Base-by-base conservation (phyloP, 257 asterid species). In the Solanum pinnatisectum region DNA sequence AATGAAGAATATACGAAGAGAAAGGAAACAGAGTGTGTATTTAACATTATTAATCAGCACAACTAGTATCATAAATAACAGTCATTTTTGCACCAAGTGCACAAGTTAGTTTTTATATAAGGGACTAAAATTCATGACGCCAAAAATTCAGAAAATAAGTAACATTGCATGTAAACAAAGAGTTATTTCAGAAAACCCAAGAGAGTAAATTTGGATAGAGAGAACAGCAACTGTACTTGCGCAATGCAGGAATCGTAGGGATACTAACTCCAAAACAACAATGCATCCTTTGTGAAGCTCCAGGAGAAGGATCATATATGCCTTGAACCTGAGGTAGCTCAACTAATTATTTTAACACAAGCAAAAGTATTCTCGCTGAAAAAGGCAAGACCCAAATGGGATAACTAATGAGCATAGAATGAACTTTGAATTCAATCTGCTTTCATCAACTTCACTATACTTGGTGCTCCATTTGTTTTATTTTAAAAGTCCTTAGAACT, bases 201-300 rank as follows among this genome's bases (percentile, higher is more conserved):
- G 68, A 84, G 87, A 88, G 63, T 37, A 87, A 22, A 82, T 49
- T 82, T 56, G 27, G 27, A 83, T 25, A 37, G 84, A 67, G 27
- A 56, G 70, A 46, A 18, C 84, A 73, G 87, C 63, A 52, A 89
- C 36, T 92, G 60, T 93, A 95, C 98, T 94, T 97, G 92, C 95
- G 98, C 46, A 94, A 87, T 67, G 95, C 94, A 84, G 99, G 94
- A 86, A 97, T 87, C 37, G 98, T 88, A 25, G 98, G 99, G 90
- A 92, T 87, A 88, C 91, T 91, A 79, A 94, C 94, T 87, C 92
- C 97, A 88, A 95, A 97, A 90, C 93, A 95, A 91, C 89, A 95
- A 84, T 88, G 86, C 35, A 95, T 91, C 90, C 99, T 93, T 81
- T 95, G 89, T 82, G 94, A 71, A 87, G 91, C 97, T 82, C 89